Base-by-base conservation (phyloP, 2,329 filamentous ascomycete genomes). In the Dothistroma pini region DNA sequence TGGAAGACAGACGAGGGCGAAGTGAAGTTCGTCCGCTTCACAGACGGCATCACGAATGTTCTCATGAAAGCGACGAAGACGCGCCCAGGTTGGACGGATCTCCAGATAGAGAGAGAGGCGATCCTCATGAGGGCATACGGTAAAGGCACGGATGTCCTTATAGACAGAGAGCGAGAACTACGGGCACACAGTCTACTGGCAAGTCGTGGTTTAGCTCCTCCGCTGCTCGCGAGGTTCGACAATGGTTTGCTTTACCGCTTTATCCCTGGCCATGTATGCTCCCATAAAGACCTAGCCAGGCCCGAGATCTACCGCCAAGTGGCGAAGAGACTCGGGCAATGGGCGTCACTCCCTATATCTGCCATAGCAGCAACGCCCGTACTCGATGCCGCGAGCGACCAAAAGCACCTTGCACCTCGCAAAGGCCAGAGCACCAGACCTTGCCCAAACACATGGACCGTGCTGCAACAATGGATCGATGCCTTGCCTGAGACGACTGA, bases 41-140 rank as follows among this genome's bases (percentile, higher is more conserved):
- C 92, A 44, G 95, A 99, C 72, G 95, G 95, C 73, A 99, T 97
- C 78, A 99, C 95, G 68, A 99, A 99, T 78, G 97, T 93, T 66
- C 80, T 93, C 54, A 81, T 92, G 65, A 93, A 93, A 75, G 87
- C 88, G n/a, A 78, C 89, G 72, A 90, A 91, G 74, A 84, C 81
- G 67, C 81, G 81, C 59, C 81, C 85, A 14, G 90, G 89, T 54
- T 81, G 89, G 67, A 88, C 90, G 55, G 84, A 89, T 69, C 86
- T 92, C 57, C 84, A 92, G 70, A 83, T 93, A 67, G 93, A 97
- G 76, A 83, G 84, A 63, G 90, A 96, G 67, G 90, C 95, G 35
- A 86, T 97, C 68, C 82, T 99, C 66, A 84, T 99, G 71, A 87
- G 95, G 69, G 95, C 95, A 64, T 99, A 97, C 77, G 95, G 95